A percentile compares a stretch with the other conserved stretches of the same genome.
phyloP scores from a whole-genome alignment of 2,329 filamentous ascomycete genomes.

The Raffaelea arxii region DNA sequence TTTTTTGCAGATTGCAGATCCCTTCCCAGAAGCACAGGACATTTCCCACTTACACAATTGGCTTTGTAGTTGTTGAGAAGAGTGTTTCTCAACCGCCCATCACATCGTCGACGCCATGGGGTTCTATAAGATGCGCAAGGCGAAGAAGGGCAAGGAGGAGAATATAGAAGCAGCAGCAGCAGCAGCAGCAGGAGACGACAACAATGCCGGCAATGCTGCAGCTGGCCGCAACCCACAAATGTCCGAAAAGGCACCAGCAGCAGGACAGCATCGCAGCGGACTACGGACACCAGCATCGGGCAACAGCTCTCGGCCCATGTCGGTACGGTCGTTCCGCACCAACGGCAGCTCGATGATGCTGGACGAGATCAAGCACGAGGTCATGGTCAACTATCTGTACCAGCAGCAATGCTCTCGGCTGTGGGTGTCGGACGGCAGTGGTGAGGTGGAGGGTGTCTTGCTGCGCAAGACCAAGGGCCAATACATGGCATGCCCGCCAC shows the following conservation, averaged over 20 bases:
- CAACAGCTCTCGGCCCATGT: constrained; percentile 42
- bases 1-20: too few species aligned
- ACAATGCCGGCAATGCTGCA: neutral
- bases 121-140: constrained; percentile 3
- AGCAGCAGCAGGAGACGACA: too few species aligned
- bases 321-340: constrained; percentile 32
- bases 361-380: constrained; percentile 69
- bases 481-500: constrained; percentile 64
- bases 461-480: constrained; percentile 57
- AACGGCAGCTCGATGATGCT: constrained; percentile 44
- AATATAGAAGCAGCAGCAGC: neutral
- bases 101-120: neutral
- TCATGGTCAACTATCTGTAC: constrained; percentile 77
- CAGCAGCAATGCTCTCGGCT: constrained; percentile 67
- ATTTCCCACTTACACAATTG: too few species aligned
- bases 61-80: too few species aligned
- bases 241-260: constrained; percentile 27
- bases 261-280: constrained; percentile 1
- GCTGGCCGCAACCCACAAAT: constrained; percentile 2
- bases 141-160: neutral
- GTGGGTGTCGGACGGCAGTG: constrained; percentile 62
- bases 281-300: constrained; percentile 14
- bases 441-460: constrained; percentile 62
- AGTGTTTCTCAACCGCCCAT: too few species aligned
- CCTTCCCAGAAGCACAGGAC: too few species aligned